These are phyloP conservation scores for Tetrapisispora taiwanensis DNA, from an alignment of 805 yeast genomes.

Conservation along the genomic window DNA sequence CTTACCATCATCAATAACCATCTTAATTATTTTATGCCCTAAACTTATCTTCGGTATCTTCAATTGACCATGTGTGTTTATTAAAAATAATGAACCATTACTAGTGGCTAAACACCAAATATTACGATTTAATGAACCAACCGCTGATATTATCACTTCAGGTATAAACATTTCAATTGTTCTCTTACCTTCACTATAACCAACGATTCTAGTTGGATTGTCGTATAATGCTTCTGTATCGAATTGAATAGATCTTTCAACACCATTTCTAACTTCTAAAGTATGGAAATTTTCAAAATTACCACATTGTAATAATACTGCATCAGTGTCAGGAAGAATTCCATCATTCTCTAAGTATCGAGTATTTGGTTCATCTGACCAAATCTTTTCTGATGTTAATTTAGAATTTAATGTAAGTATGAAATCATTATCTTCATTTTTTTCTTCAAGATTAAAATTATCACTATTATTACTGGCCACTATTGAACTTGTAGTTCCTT, in stretches of 20 bases:
- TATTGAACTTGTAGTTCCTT: slow-evolving; percentile 7
- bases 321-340: slow-evolving; percentile 23
- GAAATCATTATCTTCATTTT: slow-evolving; percentile 20
- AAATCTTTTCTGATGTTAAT: slow-evolving; percentile 18
- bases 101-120: slow-evolving; percentile 38
- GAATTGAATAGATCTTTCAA: slow-evolving; percentile 28
- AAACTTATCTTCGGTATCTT: slow-evolving; percentile 35
- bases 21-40: slow-evolving; percentile 40
- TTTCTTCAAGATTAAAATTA: slow-evolving; percentile 38
- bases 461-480: slow-evolving; percentile 27
- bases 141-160: slow-evolving; percentile 29
- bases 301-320: slow-evolving; percentile 25
- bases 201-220: slow-evolving; percentile 32
- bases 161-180: slow-evolving; percentile 36
- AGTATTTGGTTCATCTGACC: slow-evolving; percentile 24
- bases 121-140: slow-evolving; percentile 40
- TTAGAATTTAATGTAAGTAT: slow-evolving; percentile 24
- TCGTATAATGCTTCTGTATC: slow-evolving; percentile 27
- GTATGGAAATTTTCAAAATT: slow-evolving; percentile 22
- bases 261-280: slow-evolving; percentile 29
- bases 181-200: slow-evolving; percentile 28
- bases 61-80: slow-evolving; percentile 27
- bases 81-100: slow-evolving; percentile 29
- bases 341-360: slow-evolving; percentile 23
- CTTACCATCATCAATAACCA: slow-evolving; percentile 30